A percentile compares a stretch with the other conserved stretches of the same genome.
phyloP scores from a whole-genome alignment of 208 protist genomes.

The Phytomonas serpens region DNA sequence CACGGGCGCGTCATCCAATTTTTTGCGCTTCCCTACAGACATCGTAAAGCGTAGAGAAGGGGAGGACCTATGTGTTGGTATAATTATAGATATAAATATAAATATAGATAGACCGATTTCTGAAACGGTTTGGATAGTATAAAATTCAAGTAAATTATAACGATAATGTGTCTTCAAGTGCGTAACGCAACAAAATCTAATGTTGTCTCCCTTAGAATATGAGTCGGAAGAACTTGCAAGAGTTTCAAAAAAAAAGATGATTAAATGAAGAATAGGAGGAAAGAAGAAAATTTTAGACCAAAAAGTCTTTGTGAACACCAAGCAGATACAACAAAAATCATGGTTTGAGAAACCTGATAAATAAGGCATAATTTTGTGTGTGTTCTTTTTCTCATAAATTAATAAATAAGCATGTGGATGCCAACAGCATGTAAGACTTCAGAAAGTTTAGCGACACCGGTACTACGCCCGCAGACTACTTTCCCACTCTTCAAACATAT shows the following conservation, averaged over 20 bases:
- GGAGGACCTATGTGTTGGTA: background rate
- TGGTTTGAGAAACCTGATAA: background rate
- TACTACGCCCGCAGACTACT: background rate
- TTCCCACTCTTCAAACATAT: background rate
- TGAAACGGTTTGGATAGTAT: background rate
- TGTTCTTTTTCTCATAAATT: background rate
- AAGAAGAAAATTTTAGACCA: conserved; percentile 13
- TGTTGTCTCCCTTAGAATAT: background rate
- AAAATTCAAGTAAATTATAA: conserved; percentile 13
- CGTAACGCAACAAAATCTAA: background rate
- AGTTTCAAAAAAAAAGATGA: conserved; percentile 10
- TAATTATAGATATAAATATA: conserved; percentile 15
- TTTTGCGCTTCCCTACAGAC: conserved; percentile 58
- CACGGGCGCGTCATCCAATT: conserved; percentile 39
- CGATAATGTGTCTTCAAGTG: background rate
- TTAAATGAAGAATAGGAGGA: conserved; percentile 11
- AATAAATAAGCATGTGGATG: conserved; percentile 11
- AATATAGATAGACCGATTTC: conserved; percentile 10
- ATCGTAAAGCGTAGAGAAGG: conserved; percentile 15
- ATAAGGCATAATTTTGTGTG: background rate
- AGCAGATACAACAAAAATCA: background rate
- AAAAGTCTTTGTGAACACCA: background rate
- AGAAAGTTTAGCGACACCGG: background rate
- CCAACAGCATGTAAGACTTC: background rate
- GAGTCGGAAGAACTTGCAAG: background rate